These are phyloP conservation scores for Diutina rugosa DNA, from an alignment of 1,139 yeast species.

Conservation along the genomic window DNA sequence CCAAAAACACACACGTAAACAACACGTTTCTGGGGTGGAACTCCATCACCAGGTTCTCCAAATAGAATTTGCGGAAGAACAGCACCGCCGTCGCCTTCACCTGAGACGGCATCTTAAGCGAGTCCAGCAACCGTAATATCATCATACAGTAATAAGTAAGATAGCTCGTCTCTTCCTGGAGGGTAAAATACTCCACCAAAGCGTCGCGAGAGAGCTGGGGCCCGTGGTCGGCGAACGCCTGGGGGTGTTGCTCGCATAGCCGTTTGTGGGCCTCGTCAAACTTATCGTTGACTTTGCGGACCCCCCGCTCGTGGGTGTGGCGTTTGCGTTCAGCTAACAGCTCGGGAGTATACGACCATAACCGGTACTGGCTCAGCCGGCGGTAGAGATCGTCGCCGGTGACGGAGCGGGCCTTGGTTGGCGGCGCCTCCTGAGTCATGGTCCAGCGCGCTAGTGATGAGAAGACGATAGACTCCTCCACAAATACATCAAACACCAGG, in stretches of 20 bases:
- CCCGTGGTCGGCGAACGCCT: conserved; percentile 16
- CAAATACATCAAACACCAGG: neutral
- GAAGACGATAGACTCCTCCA: neutral
- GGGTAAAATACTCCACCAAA: conserved; percentile 34
- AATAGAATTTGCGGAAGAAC: conserved; percentile 70
- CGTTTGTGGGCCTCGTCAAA: conserved; percentile 14
- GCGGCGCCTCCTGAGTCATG: neutral
- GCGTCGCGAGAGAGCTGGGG: conserved; percentile 19
- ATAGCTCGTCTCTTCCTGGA: conserved; percentile 59
- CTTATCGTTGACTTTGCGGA: conserved; percentile 22
- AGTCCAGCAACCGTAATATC: conserved; percentile 40
- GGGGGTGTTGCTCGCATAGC: conserved; percentile 18
- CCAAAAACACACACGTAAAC: conserved; percentile 77
- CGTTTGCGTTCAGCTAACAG: conserved; percentile 35
- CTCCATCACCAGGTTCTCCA: conserved; percentile 72
- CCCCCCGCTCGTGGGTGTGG: conserved; percentile 42
- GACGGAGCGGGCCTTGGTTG: conserved; percentile 4
- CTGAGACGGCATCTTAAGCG: conserved; percentile 35
- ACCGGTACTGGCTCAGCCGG: conserved; percentile 67
- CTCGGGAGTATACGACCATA: conserved; percentile 71
- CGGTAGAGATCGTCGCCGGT: conserved; percentile 78
- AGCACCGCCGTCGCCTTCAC: conserved; percentile 73
- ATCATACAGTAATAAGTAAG: conserved; percentile 62
- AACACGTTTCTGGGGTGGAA: conserved; percentile 75
- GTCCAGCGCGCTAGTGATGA: neutral